Percentiles rank a stretch among this genome's conserved stretches.
Evolutionary conservation across 2,329 filamentous ascomycete genomes (phyloP).

Genomic region (Eurotiales sp.): DNA sequence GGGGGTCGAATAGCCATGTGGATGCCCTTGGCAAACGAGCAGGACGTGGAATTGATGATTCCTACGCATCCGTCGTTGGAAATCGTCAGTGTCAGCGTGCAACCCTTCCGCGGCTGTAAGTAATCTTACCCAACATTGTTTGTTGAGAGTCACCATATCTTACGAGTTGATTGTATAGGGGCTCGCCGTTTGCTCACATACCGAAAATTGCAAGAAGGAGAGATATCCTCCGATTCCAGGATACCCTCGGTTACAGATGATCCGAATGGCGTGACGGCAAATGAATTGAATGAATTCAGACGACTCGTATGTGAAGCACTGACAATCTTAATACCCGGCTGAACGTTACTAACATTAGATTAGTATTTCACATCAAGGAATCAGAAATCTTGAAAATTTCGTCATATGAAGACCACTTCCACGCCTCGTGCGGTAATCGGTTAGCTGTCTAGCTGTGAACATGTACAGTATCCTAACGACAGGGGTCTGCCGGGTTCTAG

Average conservation of each 20-base stretch:
- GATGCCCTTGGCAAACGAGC: conserved; percentile 89
- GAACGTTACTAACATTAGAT: too few species aligned
- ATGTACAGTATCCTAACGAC: not conserved
- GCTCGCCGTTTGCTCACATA: conserved; percentile 87
- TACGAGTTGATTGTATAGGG: conserved; percentile 54
- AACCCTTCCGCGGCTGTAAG: conserved; percentile 83
- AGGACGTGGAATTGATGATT: conserved; percentile 70
- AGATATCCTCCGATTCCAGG: conserved; percentile 28
- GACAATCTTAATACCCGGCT: too few species aligned
- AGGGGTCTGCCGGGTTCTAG: not conserved
- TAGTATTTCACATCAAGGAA: conserved; percentile 4
- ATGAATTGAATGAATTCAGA: conserved; percentile 66
- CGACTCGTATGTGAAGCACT: conserved; percentile 45
- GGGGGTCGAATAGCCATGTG: conserved; percentile 83
- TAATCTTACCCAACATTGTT: conserved; percentile 20
- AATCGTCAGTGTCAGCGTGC: conserved; percentile 71
- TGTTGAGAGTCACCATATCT: not conserved
- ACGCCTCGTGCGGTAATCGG: too few species aligned
- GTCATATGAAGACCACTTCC: not conserved
- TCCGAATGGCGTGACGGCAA: conserved; percentile 49
- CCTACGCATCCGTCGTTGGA: conserved; percentile 73
- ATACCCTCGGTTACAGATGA: conserved; percentile 33
- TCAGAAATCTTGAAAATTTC: not conserved
- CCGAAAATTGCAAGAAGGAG: conserved; percentile 61
- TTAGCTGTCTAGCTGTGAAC: too few species aligned